A percentile compares a stretch with the other conserved stretches of the same genome.
Evolutionary conservation across 1,139 yeast species (phyloP).

Genomic region (Suhomyces maxii): DNA sequence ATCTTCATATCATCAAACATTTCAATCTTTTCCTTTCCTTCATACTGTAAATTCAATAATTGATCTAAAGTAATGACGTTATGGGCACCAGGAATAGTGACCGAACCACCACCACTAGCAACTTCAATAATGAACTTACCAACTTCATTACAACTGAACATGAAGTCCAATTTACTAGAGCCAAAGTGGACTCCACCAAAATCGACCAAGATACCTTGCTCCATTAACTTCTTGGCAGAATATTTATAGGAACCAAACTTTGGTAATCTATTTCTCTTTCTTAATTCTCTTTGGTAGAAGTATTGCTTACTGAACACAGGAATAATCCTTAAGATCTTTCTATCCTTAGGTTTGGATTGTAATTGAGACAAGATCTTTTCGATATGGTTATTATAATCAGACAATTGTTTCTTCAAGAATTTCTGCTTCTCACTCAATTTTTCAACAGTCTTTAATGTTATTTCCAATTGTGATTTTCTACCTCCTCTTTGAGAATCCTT

Average conservation of each 20-base stretch:
- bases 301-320: conserved; percentile 78
- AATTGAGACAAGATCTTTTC: conserved; percentile 64
- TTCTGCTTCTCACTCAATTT: conserved; percentile 63
- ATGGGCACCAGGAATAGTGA: conserved; percentile 52
- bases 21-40: conserved; percentile 48
- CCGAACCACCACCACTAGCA: conserved; percentile 37
- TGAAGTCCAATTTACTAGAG: conserved; percentile 63
- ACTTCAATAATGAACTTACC: conserved; percentile 74
- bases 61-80: conserved; percentile 63
- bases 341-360: conserved; percentile 56
- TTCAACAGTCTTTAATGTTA: conserved; percentile 59
- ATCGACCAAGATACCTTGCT: conserved; percentile 65
- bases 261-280: conserved; percentile 66
- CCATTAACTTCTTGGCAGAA: conserved; percentile 72
- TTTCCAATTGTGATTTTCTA: conserved; percentile 60
- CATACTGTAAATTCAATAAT: conserved; percentile 66
- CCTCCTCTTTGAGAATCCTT: conserved; percentile 68
- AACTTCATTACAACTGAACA: conserved; percentile 73
- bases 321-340: conserved; percentile 50
- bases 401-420: conserved; percentile 59
- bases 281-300: conserved; percentile 72
- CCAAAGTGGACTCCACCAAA: conserved; percentile 50
- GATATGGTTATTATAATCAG: conserved; percentile 68
- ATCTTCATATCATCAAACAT: conserved; percentile 64
- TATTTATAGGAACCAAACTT: conserved; percentile 84